Percentiles rank a stretch among this genome's conserved stretches.
These are phyloP conservation scores for Drechslerella dactyloides DNA, from an alignment of 2,329 filamentous ascomycete species.

Conservation along the genomic window DNA sequence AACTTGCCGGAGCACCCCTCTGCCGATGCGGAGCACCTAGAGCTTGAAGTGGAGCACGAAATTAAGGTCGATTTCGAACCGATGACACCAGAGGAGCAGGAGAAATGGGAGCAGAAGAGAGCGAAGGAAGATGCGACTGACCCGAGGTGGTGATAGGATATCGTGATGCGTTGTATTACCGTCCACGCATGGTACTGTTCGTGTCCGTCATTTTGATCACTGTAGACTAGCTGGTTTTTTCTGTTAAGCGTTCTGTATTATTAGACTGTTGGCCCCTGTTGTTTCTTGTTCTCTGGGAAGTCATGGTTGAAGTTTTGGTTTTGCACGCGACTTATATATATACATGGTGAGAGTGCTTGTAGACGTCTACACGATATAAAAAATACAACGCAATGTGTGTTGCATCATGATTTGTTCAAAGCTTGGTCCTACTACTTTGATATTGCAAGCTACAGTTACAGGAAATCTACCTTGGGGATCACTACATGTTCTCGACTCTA, in stretches of 20 bases:
- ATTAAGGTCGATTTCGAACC: constrained; percentile 47
- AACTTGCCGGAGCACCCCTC: neutral
- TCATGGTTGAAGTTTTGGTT: no score
- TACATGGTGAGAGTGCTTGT: no score
- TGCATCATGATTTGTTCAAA: no score
- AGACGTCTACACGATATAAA: no score
- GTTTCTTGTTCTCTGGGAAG: no score
- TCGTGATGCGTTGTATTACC: neutral
- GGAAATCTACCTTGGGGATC: no score
- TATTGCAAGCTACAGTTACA: no score
- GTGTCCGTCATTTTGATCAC: no score
- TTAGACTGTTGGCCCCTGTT: neutral
- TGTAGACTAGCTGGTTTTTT: constrained; percentile 3
- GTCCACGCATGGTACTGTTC: neutral
- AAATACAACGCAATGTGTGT: no score
- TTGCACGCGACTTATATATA: no score
- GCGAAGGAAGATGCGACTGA: constrained; percentile 38
- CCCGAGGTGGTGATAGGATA: constrained; percentile 33
- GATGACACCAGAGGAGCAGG: constrained; percentile 39
- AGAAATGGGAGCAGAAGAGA: constrained; percentile 45
- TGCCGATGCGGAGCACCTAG: constrained; percentile 9
- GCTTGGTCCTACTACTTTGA: no score
- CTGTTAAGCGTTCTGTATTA: neutral
- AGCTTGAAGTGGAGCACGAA: constrained; percentile 42
- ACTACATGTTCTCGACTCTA: no score